Percentiles rank a stretch among this genome's conserved stretches.
Evolutionary conservation across 1,284 basidiomycete species (phyloP).

Genomic region (Hypsizygus ulmarius): DNA sequence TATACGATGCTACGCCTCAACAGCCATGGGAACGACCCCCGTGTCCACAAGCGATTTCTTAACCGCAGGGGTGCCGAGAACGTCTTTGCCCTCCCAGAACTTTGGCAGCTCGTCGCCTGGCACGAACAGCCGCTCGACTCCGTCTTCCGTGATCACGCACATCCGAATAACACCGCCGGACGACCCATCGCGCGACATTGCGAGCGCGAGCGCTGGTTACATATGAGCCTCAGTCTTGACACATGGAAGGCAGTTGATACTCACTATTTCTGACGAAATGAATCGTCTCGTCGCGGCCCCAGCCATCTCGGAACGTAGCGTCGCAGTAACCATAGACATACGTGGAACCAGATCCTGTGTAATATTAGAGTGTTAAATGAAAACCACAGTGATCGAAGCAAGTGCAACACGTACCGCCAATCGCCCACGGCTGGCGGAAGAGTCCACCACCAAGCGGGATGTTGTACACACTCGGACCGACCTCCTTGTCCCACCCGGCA

Average conservation of each 20-base stretch:
- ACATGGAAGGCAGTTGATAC: conserved; percentile 35
- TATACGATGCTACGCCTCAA: conserved; percentile 49
- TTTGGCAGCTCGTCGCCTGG: conserved; percentile 89
- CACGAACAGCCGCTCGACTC: conserved; percentile 90
- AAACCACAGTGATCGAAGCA: not conserved
- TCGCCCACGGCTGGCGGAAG: conserved; percentile 96
- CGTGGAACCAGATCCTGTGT: conserved; percentile 89
- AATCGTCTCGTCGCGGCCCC: conserved; percentile 88
- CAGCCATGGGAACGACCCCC: conserved; percentile 59
- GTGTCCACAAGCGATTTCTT: conserved; percentile 35
- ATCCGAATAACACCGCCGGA: conserved; percentile 98
- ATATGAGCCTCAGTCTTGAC: too few species aligned
- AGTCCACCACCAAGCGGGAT: conserved; percentile 92
- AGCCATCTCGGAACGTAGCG: conserved; percentile 95
- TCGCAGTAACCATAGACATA: conserved; percentile 99
- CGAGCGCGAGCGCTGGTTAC: conserved; percentile 79
- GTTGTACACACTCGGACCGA: conserved; percentile 95
- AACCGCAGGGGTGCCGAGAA: conserved; percentile 42
- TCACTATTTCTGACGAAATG: conserved; percentile 95
- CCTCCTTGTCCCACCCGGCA: conserved; percentile 94
- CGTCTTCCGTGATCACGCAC: conserved; percentile 92
- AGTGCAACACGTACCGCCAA: conserved; percentile 65
- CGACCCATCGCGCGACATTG: conserved; percentile 97
- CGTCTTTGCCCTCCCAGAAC: conserved; percentile 83
- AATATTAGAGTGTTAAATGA: conserved; percentile 2